These are phyloP conservation scores for Paraphaeosphaeria sporulosa DNA, from an alignment of 2,329 filamentous ascomycete genomes.

Conservation along the genomic window DNA sequence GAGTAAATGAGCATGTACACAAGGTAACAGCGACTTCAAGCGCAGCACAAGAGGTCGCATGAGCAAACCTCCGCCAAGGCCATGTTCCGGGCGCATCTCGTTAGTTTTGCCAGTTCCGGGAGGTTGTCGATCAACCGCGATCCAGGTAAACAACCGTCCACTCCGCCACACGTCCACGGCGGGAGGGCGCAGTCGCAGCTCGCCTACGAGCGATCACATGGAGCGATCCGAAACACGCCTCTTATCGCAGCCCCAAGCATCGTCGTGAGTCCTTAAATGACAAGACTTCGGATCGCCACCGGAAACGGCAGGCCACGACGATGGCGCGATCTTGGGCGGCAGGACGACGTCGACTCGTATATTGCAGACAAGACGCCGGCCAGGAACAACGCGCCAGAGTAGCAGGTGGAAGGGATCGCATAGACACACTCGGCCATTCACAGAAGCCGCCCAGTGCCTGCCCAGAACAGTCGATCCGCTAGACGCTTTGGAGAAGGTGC, in stretches of 20 bases:
- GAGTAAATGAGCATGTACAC: too few species aligned
- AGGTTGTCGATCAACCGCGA: slow-evolving; percentile 2
- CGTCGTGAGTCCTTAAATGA: background rate
- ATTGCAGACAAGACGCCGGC: slow-evolving; percentile 5
- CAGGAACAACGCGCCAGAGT: slow-evolving; percentile 6
- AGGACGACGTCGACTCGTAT: slow-evolving; percentile 2
- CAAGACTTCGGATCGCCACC: slow-evolving; percentile 4
- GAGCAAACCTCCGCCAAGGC: background rate
- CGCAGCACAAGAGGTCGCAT: background rate
- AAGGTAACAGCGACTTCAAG: too few species aligned
- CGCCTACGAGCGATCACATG: slow-evolving; percentile 3
- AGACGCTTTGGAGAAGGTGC: slow-evolving; percentile 10
- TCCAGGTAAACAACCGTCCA: background rate
- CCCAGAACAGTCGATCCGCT: slow-evolving; percentile 9
- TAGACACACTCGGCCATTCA: background rate
- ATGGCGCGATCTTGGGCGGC: slow-evolving; percentile 11
- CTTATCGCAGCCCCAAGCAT: slow-evolving; percentile 2
- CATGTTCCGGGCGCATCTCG: background rate
- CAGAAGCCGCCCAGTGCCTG: slow-evolving; percentile 1
- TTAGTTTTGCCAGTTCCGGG: background rate
- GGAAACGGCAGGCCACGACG: slow-evolving; percentile 6
- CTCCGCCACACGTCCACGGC: background rate
- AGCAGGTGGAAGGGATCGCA: slow-evolving; percentile 5
- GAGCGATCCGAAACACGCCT: background rate
- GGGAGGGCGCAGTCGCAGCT: background rate